Base-by-base conservation (phyloP, 495 filamentous ascomycete species). In the Aspergillus nidulans region DNA sequence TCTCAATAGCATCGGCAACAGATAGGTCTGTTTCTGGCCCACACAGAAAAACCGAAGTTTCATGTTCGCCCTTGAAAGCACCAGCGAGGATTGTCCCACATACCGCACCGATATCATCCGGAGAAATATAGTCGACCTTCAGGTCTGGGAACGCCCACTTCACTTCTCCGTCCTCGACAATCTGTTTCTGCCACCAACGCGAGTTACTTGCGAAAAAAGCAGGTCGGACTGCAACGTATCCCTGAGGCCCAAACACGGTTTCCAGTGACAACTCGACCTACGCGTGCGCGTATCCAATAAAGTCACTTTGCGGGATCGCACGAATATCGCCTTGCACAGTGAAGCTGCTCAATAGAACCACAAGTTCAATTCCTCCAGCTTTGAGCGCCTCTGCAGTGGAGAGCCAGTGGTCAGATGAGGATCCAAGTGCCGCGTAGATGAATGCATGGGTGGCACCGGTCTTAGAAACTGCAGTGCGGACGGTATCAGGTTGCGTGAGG, bases 341-440 rank as follows among this genome's bases (percentile, higher is more conserved):
- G 10, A 52, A 52, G 39, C 63, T 70, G 58, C 67, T 69, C 40
- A 72, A 42, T 19, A 70, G 63, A 13, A 72, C 67, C 18, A 72
- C 63, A 23, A 42, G 58, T 21, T 69, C 49, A 39, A 72, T 61
- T 1, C 65, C 65, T 1, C 62, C 56, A 1, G 58, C 16, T 43
- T 65, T 69, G 15, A 72, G 60, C 2, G 68, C 66, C 44, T 53
- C 40, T 10, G 64, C 13, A 13, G 56, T 64, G 12, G 30, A 23
- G 9, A 61, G 51, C 62, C 70, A 63, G 36, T 69, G 62, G 49
- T 72, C 69, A 0, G 56, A 23, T 0, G 47, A 50, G 52, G 55
- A 10, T 5, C 45, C 58, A 5, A 58, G n/a, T 6, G 43, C 59
- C 13, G 59, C 36, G 46, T 72, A 72, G 34, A 68, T 68, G 56